Base-by-base conservation (phyloP, 1,139 yeast species). In the Taiozyma sp. region DNA sequence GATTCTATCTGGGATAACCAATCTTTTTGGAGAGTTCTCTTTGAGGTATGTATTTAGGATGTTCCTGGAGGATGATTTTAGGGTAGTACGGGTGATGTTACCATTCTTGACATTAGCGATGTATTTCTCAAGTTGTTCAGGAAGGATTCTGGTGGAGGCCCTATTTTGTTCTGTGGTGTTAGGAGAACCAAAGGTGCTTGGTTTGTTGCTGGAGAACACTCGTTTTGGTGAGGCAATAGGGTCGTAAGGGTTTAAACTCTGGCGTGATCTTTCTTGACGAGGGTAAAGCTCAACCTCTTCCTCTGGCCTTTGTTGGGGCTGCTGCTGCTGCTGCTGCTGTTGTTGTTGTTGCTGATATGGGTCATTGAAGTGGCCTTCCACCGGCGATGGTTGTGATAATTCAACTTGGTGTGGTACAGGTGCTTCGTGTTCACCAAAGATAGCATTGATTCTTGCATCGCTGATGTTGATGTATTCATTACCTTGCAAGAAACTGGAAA, bases 21-120 rank as follows among this genome's bases (percentile, higher is more conserved):
- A 74, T 61, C 81, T 85, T 60, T 90, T 87, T 59, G 86, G 89
- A 10, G 96, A 86, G 58, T 84, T 84, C 48, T 88, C 88, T 39
- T 84, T 84, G 60, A 93, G 82, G 69, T 93, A 93, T 30, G 90
- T 87, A 51, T 81, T 78, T 51, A 92, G 73, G 42, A 93, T 81
- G 53, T 84, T 82, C 61, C 83, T 83, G 2, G 93, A 80, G n/a
- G 93, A 82, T 55, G 84, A 84, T 58, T 83, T 77, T 53, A 88
- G 71, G 54, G 84, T 81, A 47, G 80, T 75, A 58, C 96, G 74
- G 41, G 90, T 78, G 55, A 86, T 79, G 63, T 64, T 53, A 51
- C 70, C 65, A 32, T 61, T 59, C 58, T 47, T 61, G 22, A 57
- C 62, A 30, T 57, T 59, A 16, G 60, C 54, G 22, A 59, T 58